Evolutionary conservation across 192 early-diverging fungal species (phyloP).

Genomic region (Backusella morwellensis): DNA sequence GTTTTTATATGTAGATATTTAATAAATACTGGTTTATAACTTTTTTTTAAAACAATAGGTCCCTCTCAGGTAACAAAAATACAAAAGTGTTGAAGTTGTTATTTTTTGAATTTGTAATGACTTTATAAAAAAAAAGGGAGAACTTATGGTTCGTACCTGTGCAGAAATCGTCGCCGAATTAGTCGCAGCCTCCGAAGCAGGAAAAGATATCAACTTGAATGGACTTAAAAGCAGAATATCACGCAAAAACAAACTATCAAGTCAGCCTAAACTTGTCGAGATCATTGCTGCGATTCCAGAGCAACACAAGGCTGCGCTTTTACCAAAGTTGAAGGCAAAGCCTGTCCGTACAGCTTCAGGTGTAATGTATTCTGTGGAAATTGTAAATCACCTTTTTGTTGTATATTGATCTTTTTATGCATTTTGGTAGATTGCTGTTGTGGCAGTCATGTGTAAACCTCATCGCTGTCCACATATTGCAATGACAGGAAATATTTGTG

Average conservation of each 20-base stretch:
- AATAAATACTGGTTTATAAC: background rate
- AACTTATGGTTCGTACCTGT: constrained; percentile 83
- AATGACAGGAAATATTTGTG: constrained; percentile 99
- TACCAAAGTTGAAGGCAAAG: constrained; percentile 91
- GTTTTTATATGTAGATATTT: background rate
- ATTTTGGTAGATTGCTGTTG: constrained; percentile 77
- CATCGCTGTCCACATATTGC: constrained; percentile 98
- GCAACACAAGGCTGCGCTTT: constrained; percentile 77
- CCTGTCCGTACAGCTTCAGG: constrained; percentile 94
- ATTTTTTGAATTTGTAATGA: background rate
- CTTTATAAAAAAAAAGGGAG: constrained; percentile 40
- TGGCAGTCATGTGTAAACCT: constrained; percentile 97
- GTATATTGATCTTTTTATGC: background rate
- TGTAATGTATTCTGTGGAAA: constrained; percentile 36
- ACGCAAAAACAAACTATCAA: constrained; percentile 69
- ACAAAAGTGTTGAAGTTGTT: background rate
- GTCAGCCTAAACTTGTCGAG: constrained; percentile 93
- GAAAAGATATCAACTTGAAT: constrained; percentile 86
- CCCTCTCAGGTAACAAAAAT: constrained; percentile 21
- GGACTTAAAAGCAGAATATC: constrained; percentile 75
- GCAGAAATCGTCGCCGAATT: constrained; percentile 92
- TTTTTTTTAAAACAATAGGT: background rate
- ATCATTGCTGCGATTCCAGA: constrained; percentile 99
- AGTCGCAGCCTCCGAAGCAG: constrained; percentile 59
- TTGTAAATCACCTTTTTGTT: background rate